These are phyloP conservation scores for Telopea speciosissima DNA, from an alignment of 177 flowering plant species.

Conservation along the genomic window DNA sequence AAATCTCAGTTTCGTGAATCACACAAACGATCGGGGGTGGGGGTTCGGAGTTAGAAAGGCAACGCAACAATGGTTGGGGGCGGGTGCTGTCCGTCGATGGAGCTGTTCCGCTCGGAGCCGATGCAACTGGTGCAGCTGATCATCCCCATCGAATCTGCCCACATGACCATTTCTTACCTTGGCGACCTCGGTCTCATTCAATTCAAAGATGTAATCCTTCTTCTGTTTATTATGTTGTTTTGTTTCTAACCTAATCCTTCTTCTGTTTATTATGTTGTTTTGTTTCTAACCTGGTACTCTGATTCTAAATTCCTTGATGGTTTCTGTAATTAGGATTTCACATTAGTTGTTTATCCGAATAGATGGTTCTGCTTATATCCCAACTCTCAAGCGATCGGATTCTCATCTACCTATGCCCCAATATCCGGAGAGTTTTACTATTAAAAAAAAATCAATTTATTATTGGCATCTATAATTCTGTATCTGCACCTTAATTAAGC, in stretches of 20 bases:
- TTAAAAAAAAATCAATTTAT: no score
- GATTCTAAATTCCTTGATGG: not conserved
- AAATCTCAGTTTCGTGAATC: not conserved
- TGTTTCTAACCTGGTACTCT: not conserved
- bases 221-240: slow-evolving; percentile 1
- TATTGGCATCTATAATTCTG: not conserved
- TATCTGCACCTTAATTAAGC: not conserved
- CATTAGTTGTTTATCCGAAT: no score
- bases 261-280: not conserved
- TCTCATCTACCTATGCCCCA: not conserved
- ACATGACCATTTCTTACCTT: slow-evolving; percentile 68
- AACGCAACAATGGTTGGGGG: slow-evolving; percentile 22
- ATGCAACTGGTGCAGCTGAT: slow-evolving; percentile 92
- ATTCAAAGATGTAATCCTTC: slow-evolving; percentile 71
- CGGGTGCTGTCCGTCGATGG: slow-evolving; percentile 62
- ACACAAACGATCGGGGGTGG: not conserved
- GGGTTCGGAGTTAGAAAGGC: not conserved
- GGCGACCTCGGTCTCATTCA: slow-evolving; percentile 87
- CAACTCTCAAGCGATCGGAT: no score
- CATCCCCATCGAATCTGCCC: slow-evolving; percentile 86
- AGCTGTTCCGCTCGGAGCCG: slow-evolving; percentile 86
- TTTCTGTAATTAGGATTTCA: no score
- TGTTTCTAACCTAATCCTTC: not conserved
- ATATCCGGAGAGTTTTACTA: no score
- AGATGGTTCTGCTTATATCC: no score